Evolutionary conservation across 1,284 basidiomycete genomes (phyloP), one percentile per base, ranked within the genome.

Genomic region (Ceratobasidium sp.): DNA sequence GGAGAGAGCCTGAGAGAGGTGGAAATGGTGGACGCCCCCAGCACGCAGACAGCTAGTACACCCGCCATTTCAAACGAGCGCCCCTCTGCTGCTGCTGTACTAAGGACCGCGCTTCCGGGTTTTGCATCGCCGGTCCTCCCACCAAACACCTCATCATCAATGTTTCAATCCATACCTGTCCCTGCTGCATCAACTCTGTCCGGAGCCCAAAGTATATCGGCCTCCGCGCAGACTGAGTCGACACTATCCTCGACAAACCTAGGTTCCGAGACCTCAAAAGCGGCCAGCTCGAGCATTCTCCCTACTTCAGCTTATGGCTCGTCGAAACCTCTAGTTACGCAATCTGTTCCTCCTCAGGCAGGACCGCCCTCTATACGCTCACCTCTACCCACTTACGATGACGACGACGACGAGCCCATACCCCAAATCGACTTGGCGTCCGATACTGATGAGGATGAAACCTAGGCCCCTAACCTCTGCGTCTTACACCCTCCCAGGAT

Each of bases 371-470:
- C 56, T 37, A 34, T 58, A 34, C 54, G 54, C 16, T 58, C 54
- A 6, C 43, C 37, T 8, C 24, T 56, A n/a, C 54, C 68, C 4
- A 62, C 31, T 39, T 9, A 43, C 2, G 87, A 85, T 27, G 85
- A 86, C 54, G 85, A 87, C 6, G 85, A 86, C 76, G 87, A 87
- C 34, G 82, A 82, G 79, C 84, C 83, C 31, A 84, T 90, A 78
- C 89, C 89, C 1, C 78, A 81, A 41, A 86, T 88, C 29, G 83
- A 88, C 77, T 78, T 87, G 78, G 84, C 81, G 65, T 88, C 87
- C 6, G 87, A 88, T 76, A 87, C 84, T 14, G 80, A 81, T 37
- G 80, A 80, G 5, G 80, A 82, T 29, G 84, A 84, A 59, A 76
- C 79, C 49, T 81, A 77, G 78, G 56, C 46, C 61, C 19, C 48